phyloP scores from a whole-genome alignment of 176 grass and related monocot genomes.

The Avena sativa region DNA sequence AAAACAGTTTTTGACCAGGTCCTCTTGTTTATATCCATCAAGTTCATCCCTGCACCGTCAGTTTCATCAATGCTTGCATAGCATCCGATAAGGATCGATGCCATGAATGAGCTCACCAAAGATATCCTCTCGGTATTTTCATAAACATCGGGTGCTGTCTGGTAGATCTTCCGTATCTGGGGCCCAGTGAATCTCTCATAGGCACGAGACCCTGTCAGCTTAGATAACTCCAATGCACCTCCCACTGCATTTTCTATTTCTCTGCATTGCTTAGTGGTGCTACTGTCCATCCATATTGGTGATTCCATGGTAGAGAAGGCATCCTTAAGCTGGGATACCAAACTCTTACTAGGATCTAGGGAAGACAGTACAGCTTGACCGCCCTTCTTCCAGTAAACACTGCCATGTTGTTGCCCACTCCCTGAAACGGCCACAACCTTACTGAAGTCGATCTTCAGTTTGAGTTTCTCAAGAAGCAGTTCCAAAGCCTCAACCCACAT shows the following conservation, averaged over 20 bases:
- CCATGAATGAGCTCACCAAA: constrained; percentile 96
- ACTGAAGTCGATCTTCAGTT: constrained; percentile 70
- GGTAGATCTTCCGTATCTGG: constrained; percentile 85
- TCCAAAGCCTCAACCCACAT: constrained; percentile 98
- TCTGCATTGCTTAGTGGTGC: constrained; percentile 92
- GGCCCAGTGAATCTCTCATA: constrained; percentile 92
- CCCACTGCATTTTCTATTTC: constrained; percentile 90
- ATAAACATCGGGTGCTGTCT: constrained; percentile 60
- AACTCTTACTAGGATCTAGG: constrained; percentile 68
- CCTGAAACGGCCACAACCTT: constrained; percentile 79
- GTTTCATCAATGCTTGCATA: constrained; percentile 98
- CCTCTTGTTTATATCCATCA: constrained; percentile 93
- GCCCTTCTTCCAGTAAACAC: constrained; percentile 94
- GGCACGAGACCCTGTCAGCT: constrained; percentile 87
- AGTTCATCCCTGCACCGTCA: constrained; percentile 97
- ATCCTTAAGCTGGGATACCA: constrained; percentile 62
- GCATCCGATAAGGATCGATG: constrained; percentile 76
- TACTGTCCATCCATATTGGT: constrained; percentile 99
- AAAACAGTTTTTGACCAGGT: constrained; percentile 79
- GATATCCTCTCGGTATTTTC: constrained; percentile 86
- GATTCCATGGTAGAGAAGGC: constrained; percentile 82
- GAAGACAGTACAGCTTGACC: constrained; percentile 61
- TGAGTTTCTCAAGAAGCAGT: constrained; percentile 79
- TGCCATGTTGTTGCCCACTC: constrained; percentile 94
- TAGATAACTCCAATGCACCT: constrained; percentile 82